These are phyloP conservation scores for Russula ochroleuca DNA, from an alignment of 768 basidiomycete genomes.

Conservation along the genomic window DNA sequence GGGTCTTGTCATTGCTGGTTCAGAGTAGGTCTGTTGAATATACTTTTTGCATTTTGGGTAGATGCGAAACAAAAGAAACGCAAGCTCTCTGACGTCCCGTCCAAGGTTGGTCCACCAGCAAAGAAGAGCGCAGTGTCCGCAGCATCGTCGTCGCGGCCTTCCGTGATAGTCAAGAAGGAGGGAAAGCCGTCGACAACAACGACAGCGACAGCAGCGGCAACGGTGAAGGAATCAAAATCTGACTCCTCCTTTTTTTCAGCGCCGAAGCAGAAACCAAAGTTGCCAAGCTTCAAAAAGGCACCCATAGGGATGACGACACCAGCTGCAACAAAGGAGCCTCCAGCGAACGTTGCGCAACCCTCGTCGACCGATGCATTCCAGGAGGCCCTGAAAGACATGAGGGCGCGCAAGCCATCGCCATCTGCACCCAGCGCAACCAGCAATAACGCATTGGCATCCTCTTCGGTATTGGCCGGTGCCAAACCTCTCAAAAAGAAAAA, in stretches of 20 bases:
- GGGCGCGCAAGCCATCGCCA: constrained; percentile 59
- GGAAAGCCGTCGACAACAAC: constrained; percentile 31
- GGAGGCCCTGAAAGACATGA: constrained; percentile 78
- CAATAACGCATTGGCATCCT: constrained; percentile 49
- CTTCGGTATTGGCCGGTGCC: constrained; percentile 35
- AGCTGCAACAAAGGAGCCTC: constrained; percentile 44
- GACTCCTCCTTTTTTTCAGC: constrained; percentile 88
- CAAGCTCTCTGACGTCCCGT: constrained; percentile 53
- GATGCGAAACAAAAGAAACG: constrained; percentile 59
- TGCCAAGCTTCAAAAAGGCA: constrained; percentile 85
- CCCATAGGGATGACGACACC: constrained; percentile 34
- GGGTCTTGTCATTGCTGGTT: constrained; percentile 48
- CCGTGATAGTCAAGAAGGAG: constrained; percentile 57
- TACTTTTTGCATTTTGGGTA: constrained; percentile 27
- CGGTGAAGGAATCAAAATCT: constrained; percentile 72
- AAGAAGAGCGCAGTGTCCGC: constrained; percentile 62
- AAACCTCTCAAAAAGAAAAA: constrained; percentile 62
- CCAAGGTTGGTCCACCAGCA: constrained; percentile 47
- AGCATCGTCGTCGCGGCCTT: constrained; percentile 39
- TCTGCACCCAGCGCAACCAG: constrained; percentile 23
- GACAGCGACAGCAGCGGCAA: not conserved
- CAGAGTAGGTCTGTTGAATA: constrained; percentile 27
- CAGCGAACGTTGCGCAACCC: constrained; percentile 64
- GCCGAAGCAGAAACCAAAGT: constrained; percentile 76
- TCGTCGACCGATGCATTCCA: constrained; percentile 78